phyloP scores from a whole-genome alignment of 164 flowering plant genomes.

The Umbilicus rupestris region DNA sequence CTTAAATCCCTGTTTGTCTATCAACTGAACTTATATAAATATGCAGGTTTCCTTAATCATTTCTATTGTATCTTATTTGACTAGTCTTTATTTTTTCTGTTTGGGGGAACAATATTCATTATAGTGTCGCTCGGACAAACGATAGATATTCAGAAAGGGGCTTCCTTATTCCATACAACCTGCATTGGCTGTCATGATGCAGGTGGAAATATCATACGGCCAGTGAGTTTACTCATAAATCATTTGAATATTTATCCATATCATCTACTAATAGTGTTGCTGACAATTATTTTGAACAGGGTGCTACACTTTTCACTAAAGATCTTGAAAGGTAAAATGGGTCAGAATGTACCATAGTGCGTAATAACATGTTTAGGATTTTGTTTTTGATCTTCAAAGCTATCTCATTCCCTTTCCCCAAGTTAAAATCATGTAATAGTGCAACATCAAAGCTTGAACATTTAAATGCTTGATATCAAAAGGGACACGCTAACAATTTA shows the following conservation, averaged over 20 bases:
- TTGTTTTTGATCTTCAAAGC: not conserved
- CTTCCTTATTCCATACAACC: slow-evolving; percentile 43
- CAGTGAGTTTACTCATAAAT: slow-evolving; percentile 32
- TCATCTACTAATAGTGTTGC: not conserved
- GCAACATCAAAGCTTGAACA: not conserved
- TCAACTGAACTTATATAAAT: too few species aligned
- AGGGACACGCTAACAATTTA: too few species aligned
- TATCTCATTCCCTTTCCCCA: not conserved
- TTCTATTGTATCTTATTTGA: not conserved
- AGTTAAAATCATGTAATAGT: not conserved
- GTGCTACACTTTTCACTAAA: slow-evolving; percentile 64
- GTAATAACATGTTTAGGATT: not conserved
- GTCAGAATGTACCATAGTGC: too few species aligned
- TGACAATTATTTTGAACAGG: slow-evolving; percentile 30
- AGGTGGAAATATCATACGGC: slow-evolving; percentile 87
- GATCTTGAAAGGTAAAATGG: slow-evolving; percentile 62
- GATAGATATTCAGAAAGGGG: slow-evolving; percentile 49
- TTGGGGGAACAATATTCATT: slow-evolving; percentile 1
- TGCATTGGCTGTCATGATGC: slow-evolving; percentile 91
- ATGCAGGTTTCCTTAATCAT: not conserved
- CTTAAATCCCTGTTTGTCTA: too few species aligned
- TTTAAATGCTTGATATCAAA: too few species aligned
- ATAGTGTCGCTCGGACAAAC: slow-evolving; percentile 44
- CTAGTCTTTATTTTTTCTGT: too few species aligned
- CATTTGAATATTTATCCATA: not conserved